A percentile compares a stretch with the other conserved stretches of the same genome.
Conservation (phyloP, 495 filamentous ascomycete species). For the Hypoxylon perforatum region DNA sequence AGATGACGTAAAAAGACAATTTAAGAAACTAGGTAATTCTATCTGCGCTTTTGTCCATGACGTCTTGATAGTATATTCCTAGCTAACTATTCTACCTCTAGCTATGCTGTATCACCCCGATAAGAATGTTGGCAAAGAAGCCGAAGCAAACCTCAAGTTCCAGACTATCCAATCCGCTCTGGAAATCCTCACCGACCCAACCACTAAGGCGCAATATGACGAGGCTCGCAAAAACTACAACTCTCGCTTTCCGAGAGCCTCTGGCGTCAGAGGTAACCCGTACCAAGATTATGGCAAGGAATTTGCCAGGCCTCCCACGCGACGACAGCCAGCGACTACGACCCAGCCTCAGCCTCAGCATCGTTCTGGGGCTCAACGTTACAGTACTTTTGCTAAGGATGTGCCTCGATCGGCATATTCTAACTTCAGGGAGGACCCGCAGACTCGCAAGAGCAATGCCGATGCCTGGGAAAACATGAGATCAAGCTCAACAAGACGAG, state of each 20-base stretch:
- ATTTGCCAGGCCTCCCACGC: constrained; percentile 60
- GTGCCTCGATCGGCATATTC: constrained; percentile 55
- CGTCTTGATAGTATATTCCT: background rate
- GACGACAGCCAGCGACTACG: constrained; percentile 41
- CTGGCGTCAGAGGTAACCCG: constrained; percentile 64
- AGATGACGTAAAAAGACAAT: constrained; percentile 85
- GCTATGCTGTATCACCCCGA: constrained; percentile 90
- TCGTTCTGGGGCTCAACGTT: constrained; percentile 67
- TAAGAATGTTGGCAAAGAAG: constrained; percentile 84
- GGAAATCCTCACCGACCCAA: constrained; percentile 80
- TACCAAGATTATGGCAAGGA: constrained; percentile 58
- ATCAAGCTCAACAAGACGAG: constrained; percentile 30
- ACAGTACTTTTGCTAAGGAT: constrained; percentile 58
- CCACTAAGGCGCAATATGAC: constrained; percentile 79
- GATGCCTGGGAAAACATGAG: constrained; percentile 47
- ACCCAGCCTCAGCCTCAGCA: constrained; percentile 46
- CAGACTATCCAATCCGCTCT: constrained; percentile 86
- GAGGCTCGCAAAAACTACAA: constrained; percentile 63
- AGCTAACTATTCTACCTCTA: constrained; percentile 45
- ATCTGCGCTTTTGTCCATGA: background rate
- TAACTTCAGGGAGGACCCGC: constrained; percentile 36
- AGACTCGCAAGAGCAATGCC: constrained; percentile 38
- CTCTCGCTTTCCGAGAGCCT: constrained; percentile 51
- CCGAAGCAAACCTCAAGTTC: constrained; percentile 81
- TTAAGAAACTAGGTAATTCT: constrained; percentile 78